Evolutionary conservation across 1,139 yeast species (phyloP), one percentile per base, ranked within the genome.

Genomic region (Taphrina pruni): DNA sequence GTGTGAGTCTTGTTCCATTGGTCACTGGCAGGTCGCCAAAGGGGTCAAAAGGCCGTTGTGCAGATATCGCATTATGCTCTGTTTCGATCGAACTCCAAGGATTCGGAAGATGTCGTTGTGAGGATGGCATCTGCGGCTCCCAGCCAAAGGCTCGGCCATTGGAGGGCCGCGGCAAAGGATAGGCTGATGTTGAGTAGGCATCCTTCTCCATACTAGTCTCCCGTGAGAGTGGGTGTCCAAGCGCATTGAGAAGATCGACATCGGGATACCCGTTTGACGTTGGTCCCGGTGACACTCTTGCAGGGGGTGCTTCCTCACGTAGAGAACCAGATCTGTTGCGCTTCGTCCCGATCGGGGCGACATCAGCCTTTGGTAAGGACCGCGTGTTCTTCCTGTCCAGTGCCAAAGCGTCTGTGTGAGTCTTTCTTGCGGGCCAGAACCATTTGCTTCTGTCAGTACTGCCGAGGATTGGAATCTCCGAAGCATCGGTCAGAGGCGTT

Each of bases 341-440:
- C 20, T 58, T 48, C 14, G 69, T 65, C 2, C 69, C 69, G 17
- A 65, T 65, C 51, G 69, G 69, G 12, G 69, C 69, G 26, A 65
- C 64, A 50, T 65, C 69, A 11, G 58, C 50, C 45, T 65, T 65
- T 7, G 69, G 69, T 43, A 65, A 38, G 7, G 64, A 56, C 4
- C 69, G 46, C 8, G 69, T 57, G 32, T 56, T 50, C 46, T 56
- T 65, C 41, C 64, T 41, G 36, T 64, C 67, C 39, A 64, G 61
- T 5, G 67, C 67, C 46, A 64, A 60, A 8, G 67, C 61, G 38
- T 64, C 67, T 11, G 17, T n/a, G 2, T 38, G n/a, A 17, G 45
- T 20, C 55, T 54, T 46, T 36, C 32, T 55, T 21, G 32, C 43
- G 11, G 67, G 61, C 67, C 67, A 64, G 46, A 55, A 64, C 67